Evolutionary conservation across 306 rosid species (phyloP), one percentile per base, ranked within the genome.

Genomic region (Cucurbita pepo): DNA sequence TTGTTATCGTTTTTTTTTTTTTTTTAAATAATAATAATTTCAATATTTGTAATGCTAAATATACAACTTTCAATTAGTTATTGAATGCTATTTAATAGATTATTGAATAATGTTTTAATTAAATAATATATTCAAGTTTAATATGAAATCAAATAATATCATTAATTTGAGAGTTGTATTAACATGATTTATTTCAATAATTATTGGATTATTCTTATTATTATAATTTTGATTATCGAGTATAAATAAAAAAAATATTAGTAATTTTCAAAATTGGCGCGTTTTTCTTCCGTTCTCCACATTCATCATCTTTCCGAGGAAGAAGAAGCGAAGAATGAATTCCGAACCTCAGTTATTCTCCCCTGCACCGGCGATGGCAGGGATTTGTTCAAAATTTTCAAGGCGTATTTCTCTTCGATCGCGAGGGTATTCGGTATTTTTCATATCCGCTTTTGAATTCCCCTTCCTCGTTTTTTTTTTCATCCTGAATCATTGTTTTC

Each of bases 391-490:
- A 80, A 86, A 70, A 83, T 90, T 55, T 82, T 87, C 15, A 80
- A 90, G 63, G 91, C 97, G 59, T 90, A 62, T 90, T 88, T 66
- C 83, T 93, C 82, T 90, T 90, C 79, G 98, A 90, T 69, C 87
- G 92, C 85, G 94, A 93, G 21, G 88, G 93, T 85, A 43, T 10
- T 62, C 61, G 10, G 47, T 36, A 14, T 38, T 65, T 65, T 14
- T 11, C 7, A 2, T 61, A 67, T 4, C 43, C 38, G 10, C 0
- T 13, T 55, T 10, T 10, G 18, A 41, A 9, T 25, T 9, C n/a
- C 22, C 66, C 14, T 12, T 13, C 22, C 8, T 40, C 25, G 34
- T 30, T 30, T 30, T 2, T 21, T 21, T 21, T 25, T 56, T 7
- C 22, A 13, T 22, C 9, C 56, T 0, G 54, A 64, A 64, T 47